Base-by-base conservation (phyloP, 2,329 filamentous ascomycete genomes). In the Botryotinia narcissicola region DNA sequence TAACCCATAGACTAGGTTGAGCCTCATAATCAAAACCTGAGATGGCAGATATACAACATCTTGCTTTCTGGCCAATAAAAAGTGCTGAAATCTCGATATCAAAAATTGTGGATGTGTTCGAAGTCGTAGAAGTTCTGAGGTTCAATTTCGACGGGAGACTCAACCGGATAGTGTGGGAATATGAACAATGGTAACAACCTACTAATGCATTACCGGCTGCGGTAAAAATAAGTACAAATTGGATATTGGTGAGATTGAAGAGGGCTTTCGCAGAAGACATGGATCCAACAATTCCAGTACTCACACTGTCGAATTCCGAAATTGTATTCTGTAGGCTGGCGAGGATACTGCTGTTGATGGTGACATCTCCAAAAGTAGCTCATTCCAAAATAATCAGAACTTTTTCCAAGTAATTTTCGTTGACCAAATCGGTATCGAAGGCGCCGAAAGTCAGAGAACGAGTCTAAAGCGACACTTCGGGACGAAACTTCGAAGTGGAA, bases 281-380 rank as follows among this genome's bases (percentile, higher is more conserved):
- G 1, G 73, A 73, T 67, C 70, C 70, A 40, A 75, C 10, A 18
- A 75, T 72, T 4, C 40, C 71, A 1, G 71, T 67, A 32, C 72
- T 76, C 9, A 74, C 74, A 44, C 75, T 75, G 40, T 76, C 73
- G 29, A 74, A 40, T 20, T 70, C 73, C 16, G 75, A 42, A 4
- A 25, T 5, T 2, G 57, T 22, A 70, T 77, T 66, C 3, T 61
- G 67, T 14, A 32, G 22, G 20, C 42, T 44, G 18, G 48, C 44
- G 29, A 74, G 14, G 16, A 74, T 42, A 16, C 66, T 71, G 35
- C 73, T 73, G n/a, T 75, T 48, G 35, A 72, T 10, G 3, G 73
- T 71, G n/a, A 75, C 25, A 73, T 75, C 76, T 1, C 60, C 70
- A n/a, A 16, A 64, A 10, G 46, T 42, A 59, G 35, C 46, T 68